A percentile compares a stretch with the other conserved stretches of the same genome.
These are phyloP conservation scores for Phalaenopsis hybrid DNA, from an alignment of 116 monocot genomes.

Conservation along the genomic window DNA sequence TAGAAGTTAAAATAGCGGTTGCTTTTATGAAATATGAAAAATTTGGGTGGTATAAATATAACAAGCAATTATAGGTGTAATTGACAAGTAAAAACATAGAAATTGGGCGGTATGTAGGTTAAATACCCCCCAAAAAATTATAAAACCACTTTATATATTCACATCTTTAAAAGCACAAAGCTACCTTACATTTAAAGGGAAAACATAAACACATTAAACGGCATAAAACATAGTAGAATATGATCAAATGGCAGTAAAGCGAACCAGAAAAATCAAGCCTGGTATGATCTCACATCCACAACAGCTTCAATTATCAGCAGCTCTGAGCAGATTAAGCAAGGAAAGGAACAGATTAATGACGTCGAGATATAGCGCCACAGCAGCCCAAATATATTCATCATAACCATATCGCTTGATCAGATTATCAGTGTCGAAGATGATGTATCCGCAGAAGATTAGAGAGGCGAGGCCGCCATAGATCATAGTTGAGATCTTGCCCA, in stretches of 20 bases:
- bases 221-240: neutral
- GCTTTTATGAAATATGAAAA: too few species aligned
- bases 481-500: slow-evolving; percentile 22
- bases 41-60: too few species aligned
- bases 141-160: neutral
- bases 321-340: slow-evolving; percentile 16
- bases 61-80: too few species aligned
- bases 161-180: neutral
- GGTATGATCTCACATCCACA: neutral
- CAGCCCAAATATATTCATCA: slow-evolving; percentile 26
- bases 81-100: too few species aligned
- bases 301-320: slow-evolving; percentile 12
- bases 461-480: slow-evolving; percentile 22
- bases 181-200: neutral
- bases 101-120: too few species aligned
- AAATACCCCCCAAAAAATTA: too few species aligned
- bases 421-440: slow-evolving; percentile 24
- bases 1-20: too few species aligned
- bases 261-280: neutral
- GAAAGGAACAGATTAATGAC: slow-evolving; percentile 24
- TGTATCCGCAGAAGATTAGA: slow-evolving; percentile 22
- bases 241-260: neutral
- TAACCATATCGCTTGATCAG: slow-evolving; percentile 24
- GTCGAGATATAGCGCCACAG: slow-evolving; percentile 13
- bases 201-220: neutral